Percentiles rank a stretch among this genome's conserved stretches.
phyloP scores from a whole-genome alignment of 805 yeast species.

The Candida ipomoeae region DNA sequence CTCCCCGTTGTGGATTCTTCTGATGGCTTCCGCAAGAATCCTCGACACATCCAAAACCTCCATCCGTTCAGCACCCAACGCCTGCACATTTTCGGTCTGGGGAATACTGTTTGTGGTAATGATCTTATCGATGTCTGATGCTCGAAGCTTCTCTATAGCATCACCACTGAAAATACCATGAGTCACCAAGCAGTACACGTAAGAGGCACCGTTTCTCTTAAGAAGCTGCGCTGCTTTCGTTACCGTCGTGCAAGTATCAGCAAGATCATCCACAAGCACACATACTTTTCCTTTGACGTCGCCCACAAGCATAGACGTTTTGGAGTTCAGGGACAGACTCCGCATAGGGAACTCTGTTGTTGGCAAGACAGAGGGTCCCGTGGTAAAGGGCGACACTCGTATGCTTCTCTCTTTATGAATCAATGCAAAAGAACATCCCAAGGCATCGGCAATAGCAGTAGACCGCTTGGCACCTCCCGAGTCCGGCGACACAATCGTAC shows the following conservation, averaged over 20 bases:
- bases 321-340: slow-evolving; percentile 34
- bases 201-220: slow-evolving; percentile 88
- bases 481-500: slow-evolving; percentile 95
- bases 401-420: slow-evolving; percentile 89
- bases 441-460: slow-evolving; percentile 84
- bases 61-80: slow-evolving; percentile 52
- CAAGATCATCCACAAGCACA: slow-evolving; percentile 88
- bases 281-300: slow-evolving; percentile 85
- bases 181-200: slow-evolving; percentile 82
- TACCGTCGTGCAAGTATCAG: slow-evolving; percentile 89
- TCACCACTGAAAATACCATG: slow-evolving; percentile 94
- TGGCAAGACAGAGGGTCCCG: slow-evolving; percentile 18
- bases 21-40: slow-evolving; percentile 88
- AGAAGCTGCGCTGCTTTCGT: slow-evolving; percentile 87
- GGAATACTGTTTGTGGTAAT: slow-evolving; percentile 92
- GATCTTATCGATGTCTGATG: slow-evolving; percentile 72
- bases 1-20: slow-evolving; percentile 97
- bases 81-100: slow-evolving; percentile 55
- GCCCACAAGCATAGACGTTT: slow-evolving; percentile 94
- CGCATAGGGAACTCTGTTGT: slow-evolving; percentile 17
- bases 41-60: slow-evolving; percentile 85
- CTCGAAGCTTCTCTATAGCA: slow-evolving; percentile 67
- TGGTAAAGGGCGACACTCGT: slow-evolving; percentile 26
- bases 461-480: slow-evolving; percentile 99
- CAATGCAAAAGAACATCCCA: slow-evolving; percentile 86